Evolutionary conservation across 257 asterid genomes (phyloP).

Genomic region (Nicotiana otophora): DNA sequence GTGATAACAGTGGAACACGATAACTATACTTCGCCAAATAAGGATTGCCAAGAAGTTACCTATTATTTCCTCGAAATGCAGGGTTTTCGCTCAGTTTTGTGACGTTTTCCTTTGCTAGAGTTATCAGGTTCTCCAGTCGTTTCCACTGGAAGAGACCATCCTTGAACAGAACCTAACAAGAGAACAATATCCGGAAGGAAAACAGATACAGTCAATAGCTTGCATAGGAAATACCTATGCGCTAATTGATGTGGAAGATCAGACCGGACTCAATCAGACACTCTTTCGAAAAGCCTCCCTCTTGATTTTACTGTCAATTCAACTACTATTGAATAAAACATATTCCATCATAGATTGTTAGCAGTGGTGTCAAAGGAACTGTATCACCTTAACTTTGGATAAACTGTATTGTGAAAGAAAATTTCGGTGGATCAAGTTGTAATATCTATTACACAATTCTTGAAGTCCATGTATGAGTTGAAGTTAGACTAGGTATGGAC

Average conservation of each 20-base stretch:
- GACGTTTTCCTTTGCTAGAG: conserved; percentile 96
- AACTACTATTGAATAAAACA: not conserved
- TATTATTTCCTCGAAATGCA: conserved; percentile 57
- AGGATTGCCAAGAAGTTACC: not conserved
- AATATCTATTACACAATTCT: not conserved
- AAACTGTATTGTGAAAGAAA: not conserved
- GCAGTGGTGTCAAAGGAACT: not conserved
- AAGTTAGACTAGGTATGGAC: not conserved
- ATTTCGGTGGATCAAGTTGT: not conserved
- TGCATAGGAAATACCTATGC: not conserved
- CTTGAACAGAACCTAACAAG: conserved; percentile 82
- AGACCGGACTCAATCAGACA: not conserved
- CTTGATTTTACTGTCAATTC: not conserved
- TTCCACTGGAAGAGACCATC: conserved; percentile 99
- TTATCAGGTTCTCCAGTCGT: conserved; percentile 86
- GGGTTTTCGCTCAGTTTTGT: conserved; percentile 91
- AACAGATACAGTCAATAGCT: not conserved
- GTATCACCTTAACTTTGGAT: not conserved
- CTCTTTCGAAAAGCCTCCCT: not conserved
- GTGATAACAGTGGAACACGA: conserved; percentile 3
- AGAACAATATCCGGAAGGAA: not conserved
- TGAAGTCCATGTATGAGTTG: not conserved
- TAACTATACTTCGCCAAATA: not conserved
- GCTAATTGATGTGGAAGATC: not conserved
- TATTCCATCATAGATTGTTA: not conserved